Evolutionary conservation across 805 yeast genomes (phyloP).

Genomic region (Barnettozyma vustinii): DNA sequence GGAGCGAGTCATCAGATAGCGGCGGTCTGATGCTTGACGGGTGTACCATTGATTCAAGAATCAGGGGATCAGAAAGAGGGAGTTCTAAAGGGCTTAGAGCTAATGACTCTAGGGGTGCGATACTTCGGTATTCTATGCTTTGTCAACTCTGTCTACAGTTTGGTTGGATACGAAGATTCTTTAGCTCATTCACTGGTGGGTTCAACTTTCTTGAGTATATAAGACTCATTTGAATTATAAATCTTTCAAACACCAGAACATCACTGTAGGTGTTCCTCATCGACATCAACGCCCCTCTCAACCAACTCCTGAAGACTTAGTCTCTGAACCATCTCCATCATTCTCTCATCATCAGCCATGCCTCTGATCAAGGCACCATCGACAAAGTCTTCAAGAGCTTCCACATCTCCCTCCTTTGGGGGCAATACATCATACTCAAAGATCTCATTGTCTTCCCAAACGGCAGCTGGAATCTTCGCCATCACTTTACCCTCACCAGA

Average conservation of each 20-base stretch:
- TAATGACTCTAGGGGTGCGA: no score
- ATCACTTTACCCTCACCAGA: slow-evolving; percentile 67
- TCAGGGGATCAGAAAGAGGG: no score
- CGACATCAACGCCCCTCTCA: not conserved
- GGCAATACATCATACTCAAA: slow-evolving; percentile 72
- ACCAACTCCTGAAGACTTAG: slow-evolving; percentile 23
- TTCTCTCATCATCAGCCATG: slow-evolving; percentile 22
- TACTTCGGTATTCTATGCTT: no score
- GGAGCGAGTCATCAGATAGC: no score
- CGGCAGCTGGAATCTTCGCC: slow-evolving; percentile 58
- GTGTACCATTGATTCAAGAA: no score
- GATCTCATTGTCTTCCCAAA: slow-evolving; percentile 58
- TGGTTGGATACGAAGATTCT: no score
- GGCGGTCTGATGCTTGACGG: no score
- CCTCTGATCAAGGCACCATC: slow-evolving; percentile 20
- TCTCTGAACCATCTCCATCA: slow-evolving; percentile 25
- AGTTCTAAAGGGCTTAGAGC: no score
- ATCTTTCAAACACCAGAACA: not conserved
- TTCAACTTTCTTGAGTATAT: no score
- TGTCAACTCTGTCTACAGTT: no score
- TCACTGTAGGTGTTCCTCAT: not conserved
- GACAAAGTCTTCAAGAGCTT: slow-evolving; percentile 29
- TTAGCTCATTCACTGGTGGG: no score
- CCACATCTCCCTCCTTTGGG: slow-evolving; percentile 44
- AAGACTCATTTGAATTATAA: no score